These are phyloP conservation scores for Fomitopsis schrenkii DNA, from an alignment of 1,284 basidiomycete species.

Conservation along the genomic window DNA sequence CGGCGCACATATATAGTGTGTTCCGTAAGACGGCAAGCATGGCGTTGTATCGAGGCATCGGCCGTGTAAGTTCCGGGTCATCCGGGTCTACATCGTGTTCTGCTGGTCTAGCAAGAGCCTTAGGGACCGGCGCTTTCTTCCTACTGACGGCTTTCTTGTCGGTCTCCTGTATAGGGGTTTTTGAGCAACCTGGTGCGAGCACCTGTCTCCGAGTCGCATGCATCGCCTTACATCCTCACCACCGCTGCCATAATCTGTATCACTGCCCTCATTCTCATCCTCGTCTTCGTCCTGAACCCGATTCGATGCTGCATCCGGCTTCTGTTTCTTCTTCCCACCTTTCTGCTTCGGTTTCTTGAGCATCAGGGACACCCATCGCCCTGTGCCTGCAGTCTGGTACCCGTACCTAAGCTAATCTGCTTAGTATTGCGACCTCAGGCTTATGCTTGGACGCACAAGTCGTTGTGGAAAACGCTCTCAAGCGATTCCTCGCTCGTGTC, in stretches of 20 bases:
- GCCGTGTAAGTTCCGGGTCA: slow-evolving; percentile 69
- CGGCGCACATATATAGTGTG: slow-evolving; percentile 78
- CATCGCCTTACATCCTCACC: slow-evolving; percentile 19
- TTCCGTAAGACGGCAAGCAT: slow-evolving; percentile 89
- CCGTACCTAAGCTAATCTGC: slow-evolving; percentile 51
- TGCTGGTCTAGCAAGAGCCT: not conserved
- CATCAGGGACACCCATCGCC: slow-evolving; percentile 77
- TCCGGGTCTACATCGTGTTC: slow-evolving; percentile 48
- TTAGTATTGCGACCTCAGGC: not conserved
- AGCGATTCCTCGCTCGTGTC: slow-evolving; percentile 85
- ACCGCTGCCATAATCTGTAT: slow-evolving; percentile 22
- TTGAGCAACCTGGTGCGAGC: not conserved
- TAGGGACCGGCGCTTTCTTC: not conserved
- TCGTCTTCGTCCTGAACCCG: slow-evolving; percentile 28
- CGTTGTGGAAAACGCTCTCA: slow-evolving; percentile 84
- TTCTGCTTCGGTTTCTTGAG: slow-evolving; percentile 65
- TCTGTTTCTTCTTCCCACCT: slow-evolving; percentile 40
- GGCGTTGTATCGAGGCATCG: slow-evolving; percentile 84
- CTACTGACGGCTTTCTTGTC: not conserved
- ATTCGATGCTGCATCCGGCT: slow-evolving; percentile 16
- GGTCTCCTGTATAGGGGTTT: not conserved
- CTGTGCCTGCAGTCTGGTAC: slow-evolving; percentile 77
- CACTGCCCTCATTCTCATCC: slow-evolving; percentile 31
- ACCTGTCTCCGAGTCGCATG: not conserved
- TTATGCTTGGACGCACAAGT: slow-evolving; percentile 49